Conservation (phyloP, 768 basidiomycete genomes). For the Coprinopsis sp. region DNA sequence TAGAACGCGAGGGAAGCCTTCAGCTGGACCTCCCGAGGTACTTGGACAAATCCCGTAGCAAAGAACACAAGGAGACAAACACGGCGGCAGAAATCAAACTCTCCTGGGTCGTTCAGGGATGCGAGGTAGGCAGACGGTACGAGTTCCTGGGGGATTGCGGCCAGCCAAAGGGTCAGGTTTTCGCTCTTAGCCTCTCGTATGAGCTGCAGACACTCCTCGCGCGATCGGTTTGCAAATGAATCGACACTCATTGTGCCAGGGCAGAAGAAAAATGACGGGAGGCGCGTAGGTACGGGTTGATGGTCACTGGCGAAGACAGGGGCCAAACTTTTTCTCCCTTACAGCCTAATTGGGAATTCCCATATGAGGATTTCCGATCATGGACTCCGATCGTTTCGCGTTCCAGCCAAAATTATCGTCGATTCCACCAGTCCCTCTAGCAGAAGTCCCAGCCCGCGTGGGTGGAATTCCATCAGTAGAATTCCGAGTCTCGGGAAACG, state of each 20-base stretch:
- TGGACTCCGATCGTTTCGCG: neutral
- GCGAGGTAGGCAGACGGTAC: neutral
- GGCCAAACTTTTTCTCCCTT: neutral
- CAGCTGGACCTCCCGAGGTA: slow-evolving; percentile 24
- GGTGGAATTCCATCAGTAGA: too few relatives aligned
- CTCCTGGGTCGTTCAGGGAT: too few relatives aligned
- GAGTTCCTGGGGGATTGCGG: neutral
- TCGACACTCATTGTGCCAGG: too few relatives aligned
- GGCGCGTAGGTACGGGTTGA: neutral
- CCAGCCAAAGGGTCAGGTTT: neutral
- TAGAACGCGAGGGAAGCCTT: slow-evolving; percentile 13
- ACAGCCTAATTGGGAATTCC: neutral
- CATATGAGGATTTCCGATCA: neutral
- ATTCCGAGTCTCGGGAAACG: too few relatives aligned
- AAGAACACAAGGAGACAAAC: neutral
- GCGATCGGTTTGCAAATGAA: neutral
- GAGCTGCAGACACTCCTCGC: neutral
- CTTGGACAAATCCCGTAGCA: slow-evolving; percentile 4
- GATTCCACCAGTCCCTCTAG: slow-evolving; percentile 1
- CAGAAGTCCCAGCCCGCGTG: too few relatives aligned
- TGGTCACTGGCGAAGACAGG: neutral
- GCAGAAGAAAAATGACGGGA: neutral
- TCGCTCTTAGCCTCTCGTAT: neutral
- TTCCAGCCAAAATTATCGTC: neutral
- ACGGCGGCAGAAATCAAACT: neutral